Base-by-base conservation (phyloP, 306 rosid species). In the Senna siamea region DNA sequence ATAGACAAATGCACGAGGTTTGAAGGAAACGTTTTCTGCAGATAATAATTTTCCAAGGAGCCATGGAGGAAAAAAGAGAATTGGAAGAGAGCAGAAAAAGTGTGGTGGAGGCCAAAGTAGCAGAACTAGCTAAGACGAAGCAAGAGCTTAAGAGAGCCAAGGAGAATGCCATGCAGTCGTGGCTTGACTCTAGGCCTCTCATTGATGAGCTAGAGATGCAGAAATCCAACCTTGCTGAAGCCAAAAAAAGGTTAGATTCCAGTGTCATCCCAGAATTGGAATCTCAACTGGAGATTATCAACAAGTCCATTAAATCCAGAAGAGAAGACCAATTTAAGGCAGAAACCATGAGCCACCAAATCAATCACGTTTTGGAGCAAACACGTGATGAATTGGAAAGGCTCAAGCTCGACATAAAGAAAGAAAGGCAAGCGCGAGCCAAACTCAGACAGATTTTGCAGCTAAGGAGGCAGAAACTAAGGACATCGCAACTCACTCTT, bases 121-220 rank as follows among this genome's bases (percentile, higher is more conserved):
- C 73, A 58, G 89, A 87, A 58, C 82, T 87, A 40, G 77, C 65
- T 6, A 75, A 64, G 69, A 70, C 78, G 57, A 78, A 77, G 63
- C 73, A 79, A 38, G 83, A 81, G 59, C 73, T 85, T 34, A 68
- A n/a, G 28, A 72, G 20, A 54, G 92, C 90, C 11, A 89, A 75
- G 72, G 92, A 89, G 66, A 57, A 73, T 20, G 59, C 79, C 10
- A 64, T 51, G 37, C 90, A 87, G 44, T 84, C 88, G 19, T 87
- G 96, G 90, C 87, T 83, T 19, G 92, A 87, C 72, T 83, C 92
- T n/a, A 77, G 72, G 74, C 89, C 89, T 59, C 85, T 82, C 78
- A 81, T 82, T 46, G 92, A 85, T 28, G 84, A 85, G 73, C 88
- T 89, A 1, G 88, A 85, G 38, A 80, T 32, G 71, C 69, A 77